Base-by-base conservation (phyloP, 257 asterid species). In the Solanum bukasovii region DNA sequence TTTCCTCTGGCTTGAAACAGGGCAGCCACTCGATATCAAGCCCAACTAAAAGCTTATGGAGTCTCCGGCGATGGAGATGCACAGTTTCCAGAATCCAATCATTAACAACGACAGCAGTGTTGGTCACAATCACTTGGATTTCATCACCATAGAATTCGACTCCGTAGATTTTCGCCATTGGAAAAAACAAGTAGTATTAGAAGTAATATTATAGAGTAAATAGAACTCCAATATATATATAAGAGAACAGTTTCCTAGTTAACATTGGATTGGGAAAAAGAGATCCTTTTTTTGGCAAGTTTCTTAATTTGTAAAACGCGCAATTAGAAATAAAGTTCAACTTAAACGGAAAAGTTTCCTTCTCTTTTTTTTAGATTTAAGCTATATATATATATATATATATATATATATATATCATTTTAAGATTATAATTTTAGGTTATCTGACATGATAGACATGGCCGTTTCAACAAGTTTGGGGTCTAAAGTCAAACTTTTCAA, bases 1-100 rank as follows among this genome's bases (percentile, higher is more conserved):
- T 79, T 18, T 79, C 49, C 3, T 14, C 67, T 4, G 13, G 18
- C 0, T 3, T 72, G 20, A 38, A 13, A 37, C 52, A 33, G 1
- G 88, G 89, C 74, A 73, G 61, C 92, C 92, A 90, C 37, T 88
- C 90, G 34, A 90, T 88, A 72, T 87, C 89, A 1, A 90, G 89
- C 1, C 92, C 87, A 2, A 88, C 89, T 3, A 88, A 67, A 52
- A 88, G 87, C 9, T 70, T 85, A 29, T 31, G 88, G 37, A 61
- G 52, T 10, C 78, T 23, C 3, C 73, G 46, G 2, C 73, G 86
- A 23, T 21, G 37, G 1, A 34, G 5, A 5, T 14, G 38, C 25
- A 79, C 5, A 6, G 9, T 79, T 79, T 79, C 38, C n/a, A 27
- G 25, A 27, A 79, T 44, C 85, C 67, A 79, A 1, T 13, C 21